Evolutionary conservation across 148 eudicot species (phyloP).

Genomic region (Camellia japonica): DNA sequence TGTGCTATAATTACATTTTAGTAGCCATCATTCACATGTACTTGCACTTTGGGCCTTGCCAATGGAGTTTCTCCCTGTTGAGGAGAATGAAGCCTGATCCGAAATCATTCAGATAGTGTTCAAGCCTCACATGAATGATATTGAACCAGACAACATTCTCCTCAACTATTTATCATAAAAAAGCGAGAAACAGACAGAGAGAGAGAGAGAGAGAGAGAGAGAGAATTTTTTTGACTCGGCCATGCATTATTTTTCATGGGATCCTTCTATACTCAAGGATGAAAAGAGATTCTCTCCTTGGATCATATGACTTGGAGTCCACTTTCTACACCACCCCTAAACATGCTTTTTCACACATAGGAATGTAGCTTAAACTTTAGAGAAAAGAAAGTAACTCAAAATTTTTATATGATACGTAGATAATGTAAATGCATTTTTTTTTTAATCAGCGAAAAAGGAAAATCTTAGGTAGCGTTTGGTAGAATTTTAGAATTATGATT

Average conservation of each 20-base stretch:
- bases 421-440: too few relatives aligned
- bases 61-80: constrained; percentile 29
- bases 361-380: neutral
- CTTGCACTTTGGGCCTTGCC: neutral
- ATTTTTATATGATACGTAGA: neutral
- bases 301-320: constrained; percentile 31
- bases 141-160: constrained; percentile 71
- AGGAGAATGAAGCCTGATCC: constrained; percentile 99
- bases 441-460: too few relatives aligned
- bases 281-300: constrained; percentile 16
- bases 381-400: neutral
- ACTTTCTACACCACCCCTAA: constrained; percentile 27
- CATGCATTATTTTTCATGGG: constrained; percentile 25
- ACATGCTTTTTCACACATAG: neutral
- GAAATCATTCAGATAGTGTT: constrained; percentile 43
- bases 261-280: constrained; percentile 24
- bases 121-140: constrained; percentile 25
- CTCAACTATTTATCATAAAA: constrained; percentile 39
- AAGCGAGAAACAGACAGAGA: constrained; percentile 1
- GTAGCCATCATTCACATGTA: neutral
- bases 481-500: too few relatives aligned
- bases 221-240: constrained; percentile 1
- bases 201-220: constrained; percentile 5
- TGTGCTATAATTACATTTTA: too few relatives aligned
- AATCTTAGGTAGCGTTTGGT: too few relatives aligned